Base-by-base conservation (phyloP, 164 flowering plant species). In the Nymphaea thermarum region DNA sequence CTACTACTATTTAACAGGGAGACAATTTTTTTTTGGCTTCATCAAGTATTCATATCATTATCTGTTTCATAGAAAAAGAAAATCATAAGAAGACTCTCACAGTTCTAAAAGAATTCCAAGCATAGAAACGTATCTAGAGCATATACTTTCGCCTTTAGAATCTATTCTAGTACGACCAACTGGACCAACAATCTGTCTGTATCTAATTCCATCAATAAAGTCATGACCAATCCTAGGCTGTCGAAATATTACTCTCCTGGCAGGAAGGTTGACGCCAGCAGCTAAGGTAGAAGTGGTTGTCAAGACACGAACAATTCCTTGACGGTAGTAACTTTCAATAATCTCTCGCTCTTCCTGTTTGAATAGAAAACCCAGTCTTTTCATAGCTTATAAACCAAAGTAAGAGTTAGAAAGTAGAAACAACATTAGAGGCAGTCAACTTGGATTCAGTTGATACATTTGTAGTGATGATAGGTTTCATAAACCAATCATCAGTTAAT, bases 121-220 rank as follows among this genome's bases (percentile, higher is more conserved):
- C 60, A 53, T 41, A 65, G 64, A 14, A 70, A 57, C 42, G 43
- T 65, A 67, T 16, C 55, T 59, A 36, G 15, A 64, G 74, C 97
- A 67, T 88, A 94, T 98, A 84, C 99, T 94, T 87, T 94, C 98
- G 63, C 99, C 98, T 79, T 84, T 86, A 6, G 98, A 84, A 81
- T 94, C 99, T 70, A 94, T 94, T 73, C 99, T 98, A 76, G 97
- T 94, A 60, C 98, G 90, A 67, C 99, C 99, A 71, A 96, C 99
- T 67, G 98, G 88, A 74, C 98, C 99, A 77, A 98, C 83, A 96
- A 94, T 94, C 79, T 91, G 99, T 70, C 67, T 82, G 74, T 94
- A 94, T 83, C 96, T 84, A 63, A 90, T 88, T 53, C 98, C 98
- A 80, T 94, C 99, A 78, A 94, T 77, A 75, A 88, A 94, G 75